Base-by-base conservation (phyloP, 169 alveolate genomes). In the Plasmodium ovale region DNA sequence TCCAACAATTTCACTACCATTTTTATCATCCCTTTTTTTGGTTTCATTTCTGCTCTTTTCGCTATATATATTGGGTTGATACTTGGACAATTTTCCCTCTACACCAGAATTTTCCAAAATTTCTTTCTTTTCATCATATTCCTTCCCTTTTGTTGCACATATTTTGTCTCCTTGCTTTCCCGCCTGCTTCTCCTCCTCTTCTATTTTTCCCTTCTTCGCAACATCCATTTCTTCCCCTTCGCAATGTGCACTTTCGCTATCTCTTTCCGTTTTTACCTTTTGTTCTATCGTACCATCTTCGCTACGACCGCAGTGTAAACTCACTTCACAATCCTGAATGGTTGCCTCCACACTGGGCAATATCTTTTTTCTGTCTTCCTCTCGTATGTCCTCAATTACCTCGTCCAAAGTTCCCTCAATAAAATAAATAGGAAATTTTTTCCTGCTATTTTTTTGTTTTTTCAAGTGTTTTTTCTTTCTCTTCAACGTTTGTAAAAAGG, bases 281-380 rank as follows among this genome's bases (percentile, higher is more conserved):
- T n/a, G n/a, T n/a, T n/a, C n/a, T n/a, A n/a, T n/a, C n/a, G n/a
- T n/a, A n/a, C n/a, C n/a, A n/a, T n/a, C n/a, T n/a, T n/a, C n/a
- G n/a, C n/a, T n/a, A n/a, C n/a, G n/a, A n/a, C n/a, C n/a, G n/a
- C n/a, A n/a, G n/a, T n/a, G n/a, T n/a, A n/a, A n/a, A n/a, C n/a
- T n/a, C n/a, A n/a, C n/a, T n/a, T n/a, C n/a, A n/a, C n/a, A n/a
- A n/a, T n/a, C n/a, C n/a, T n/a, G n/a, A n/a, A n/a, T n/a, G n/a
- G n/a, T n/a, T n/a, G n/a, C n/a, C n/a, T n/a, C n/a, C n/a, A n/a
- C n/a, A n/a, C n/a, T n/a, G n/a, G n/a, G n/a, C n/a, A n/a, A n/a
- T n/a, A n/a, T 67, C 29, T 19, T 49, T 25, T 29, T 51, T 21
- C 29, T 56, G 21, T 69, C 84, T 49, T 69, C 84, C 35, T 69